Base-by-base conservation (phyloP, 2,329 filamentous ascomycete species). In the Colletotrichum incanum region DNA sequence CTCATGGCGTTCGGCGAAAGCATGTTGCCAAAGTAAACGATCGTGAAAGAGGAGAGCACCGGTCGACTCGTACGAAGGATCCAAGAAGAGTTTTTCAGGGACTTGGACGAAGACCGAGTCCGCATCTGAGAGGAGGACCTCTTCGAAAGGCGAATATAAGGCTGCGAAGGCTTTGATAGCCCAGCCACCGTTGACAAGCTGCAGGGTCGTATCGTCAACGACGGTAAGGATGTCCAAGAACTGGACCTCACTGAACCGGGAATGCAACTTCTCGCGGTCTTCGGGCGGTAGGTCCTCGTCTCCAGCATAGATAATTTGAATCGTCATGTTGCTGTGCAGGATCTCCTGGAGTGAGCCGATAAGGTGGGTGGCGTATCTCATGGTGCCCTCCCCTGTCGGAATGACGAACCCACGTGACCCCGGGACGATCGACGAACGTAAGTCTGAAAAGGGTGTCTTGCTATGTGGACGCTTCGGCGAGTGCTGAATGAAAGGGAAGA, bases 161-260 rank as follows among this genome's bases (percentile, higher is more conserved):
- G 78, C 78, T 5, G 83, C 83, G 28, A 85, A 85, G 2, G 82
- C 75, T 56, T 85, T 84, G 68, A 84, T 80, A 12, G 83, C 83
- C 81, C 82, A 84, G 0, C 79, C 80, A 3, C 80, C 80, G 6
- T 76, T 45, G 5, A 71, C 73, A 1, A 83, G 75, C 1, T 77
- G 74, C 28, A 82, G 37, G 0, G 76, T 77, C 0, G 59, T 37
- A 28, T 83, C 80, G 56, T 82, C 75, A 7, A 83, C 79, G 1
- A 82, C 75, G 0, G 70, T 76, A 5, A 79, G 67, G 9, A 82
- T 74, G 69, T 83, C 77, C 7, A 83, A 34, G 59, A 82, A 80
- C 6, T 77, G 74, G 2, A 82, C 75, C 2, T 76, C 74, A 1
- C 74, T 70, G 2, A 77, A 73, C 18, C 78, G 74, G 0, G 63